Base-by-base conservation (phyloP, 768 basidiomycete genomes). In the Tulasnella sp. region DNA sequence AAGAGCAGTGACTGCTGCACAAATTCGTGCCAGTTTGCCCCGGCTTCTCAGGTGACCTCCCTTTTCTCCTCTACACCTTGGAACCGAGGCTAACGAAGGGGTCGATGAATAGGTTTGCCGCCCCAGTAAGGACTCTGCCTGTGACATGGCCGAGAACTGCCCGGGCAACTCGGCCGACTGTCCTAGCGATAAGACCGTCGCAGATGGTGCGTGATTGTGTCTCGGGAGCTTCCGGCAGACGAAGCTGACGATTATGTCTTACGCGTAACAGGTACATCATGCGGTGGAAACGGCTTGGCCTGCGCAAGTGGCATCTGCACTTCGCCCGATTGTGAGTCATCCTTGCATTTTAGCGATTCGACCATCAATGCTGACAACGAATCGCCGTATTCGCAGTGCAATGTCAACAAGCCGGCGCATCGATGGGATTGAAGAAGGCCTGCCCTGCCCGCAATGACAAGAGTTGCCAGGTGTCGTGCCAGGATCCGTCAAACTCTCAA, bases 221-320 rank as follows among this genome's bases (percentile, higher is more conserved):
- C 51, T 51, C 51, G 51, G n/a, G 23, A 51, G 9, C n/a, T 51
- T 51, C n/a, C 10, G 6, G 23, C 23, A 6, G 3, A 9, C n/a
- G 51, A 51, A 51, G 51, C 51, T 10, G n/a, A 51, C 23, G 51
- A 51, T 1, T 7, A n/a, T n/a, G 23, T 51, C 15, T 51, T n/a
- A 20, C 51, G 51, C 51, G n/a, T 51, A 51, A 23, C 10, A 51
- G 51, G 51, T 6, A 51, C 88, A 83, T 87, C 87, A 77, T 95
- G 94, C 82, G 93, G 94, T 7, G 78, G 82, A 42, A 85, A 86
- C 79, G 88, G 88, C 51, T 84, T 95, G 46, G 88, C 88, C 35
- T 95, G 94, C 83, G 93, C 94, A 0, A 89, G 88, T 80, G 94
- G 94, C 10, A 84, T 86, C 40, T 96, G 94, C 84, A 95, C 94